Evolutionary conservation across 1,139 yeast species (phyloP).

Genomic region (Candida neerlandica): DNA sequence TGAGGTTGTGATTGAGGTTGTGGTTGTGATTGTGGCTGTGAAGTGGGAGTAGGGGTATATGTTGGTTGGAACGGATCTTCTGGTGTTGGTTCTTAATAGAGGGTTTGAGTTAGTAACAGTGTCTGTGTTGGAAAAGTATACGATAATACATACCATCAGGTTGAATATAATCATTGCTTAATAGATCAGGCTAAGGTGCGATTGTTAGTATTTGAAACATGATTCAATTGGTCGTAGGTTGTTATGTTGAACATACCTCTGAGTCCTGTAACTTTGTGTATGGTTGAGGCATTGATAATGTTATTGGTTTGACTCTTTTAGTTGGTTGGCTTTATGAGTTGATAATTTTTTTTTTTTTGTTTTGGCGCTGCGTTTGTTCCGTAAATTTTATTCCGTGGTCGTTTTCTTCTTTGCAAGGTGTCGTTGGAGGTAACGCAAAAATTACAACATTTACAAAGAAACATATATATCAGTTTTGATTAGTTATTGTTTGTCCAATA

Average conservation of each 20-base stretch:
- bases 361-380: no score
- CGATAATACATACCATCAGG: slow-evolving; percentile 22
- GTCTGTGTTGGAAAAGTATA: neutral
- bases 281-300: slow-evolving; percentile 8
- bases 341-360: no score
- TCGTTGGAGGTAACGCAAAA: no score
- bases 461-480: no score
- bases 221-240: neutral
- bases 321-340: no score
- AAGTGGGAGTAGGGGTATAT: slow-evolving; percentile 10
- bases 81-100: slow-evolving; percentile 5
- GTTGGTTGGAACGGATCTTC: slow-evolving; percentile 5
- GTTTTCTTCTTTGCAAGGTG: no score
- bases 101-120: neutral
- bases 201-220: slow-evolving; percentile 6
- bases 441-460: no score
- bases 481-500: no score
- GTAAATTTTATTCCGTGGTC: no score
- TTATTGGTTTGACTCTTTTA: no score
- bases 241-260: slow-evolving; percentile 8
- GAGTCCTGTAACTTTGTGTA: slow-evolving; percentile 8
- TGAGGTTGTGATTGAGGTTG: slow-evolving; percentile 16
- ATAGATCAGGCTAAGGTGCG: slow-evolving; percentile 12
- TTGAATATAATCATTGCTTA: slow-evolving; percentile 22
- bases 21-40: slow-evolving; percentile 25